phyloP scores from a whole-genome alignment of 768 basidiomycete genomes.

The Boletus reticuloceps region DNA sequence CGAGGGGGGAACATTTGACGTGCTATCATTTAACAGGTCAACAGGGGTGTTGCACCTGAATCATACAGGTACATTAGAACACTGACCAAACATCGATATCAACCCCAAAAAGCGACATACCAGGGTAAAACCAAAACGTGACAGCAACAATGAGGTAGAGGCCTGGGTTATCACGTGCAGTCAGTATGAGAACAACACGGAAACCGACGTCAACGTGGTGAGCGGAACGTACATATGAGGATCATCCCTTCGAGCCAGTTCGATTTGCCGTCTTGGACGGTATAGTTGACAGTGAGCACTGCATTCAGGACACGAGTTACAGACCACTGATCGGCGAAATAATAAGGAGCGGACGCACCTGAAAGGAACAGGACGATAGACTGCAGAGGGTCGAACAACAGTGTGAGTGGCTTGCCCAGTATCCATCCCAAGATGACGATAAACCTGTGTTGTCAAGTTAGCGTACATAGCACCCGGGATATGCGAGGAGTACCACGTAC shows the following conservation, averaged over 20 bases:
- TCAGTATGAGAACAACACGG: neutral
- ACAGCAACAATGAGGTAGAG: slow-evolving; percentile 57
- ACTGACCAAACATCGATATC: neutral
- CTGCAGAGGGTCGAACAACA: slow-evolving; percentile 88
- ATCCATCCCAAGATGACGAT: slow-evolving; percentile 82
- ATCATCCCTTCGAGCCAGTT: slow-evolving; percentile 93
- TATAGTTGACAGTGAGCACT: slow-evolving; percentile 85
- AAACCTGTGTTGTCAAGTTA: slow-evolving; percentile 41
- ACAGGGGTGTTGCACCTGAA: neutral
- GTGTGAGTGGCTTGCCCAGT: slow-evolving; percentile 71
- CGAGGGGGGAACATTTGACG: no score
- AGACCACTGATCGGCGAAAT: neutral
- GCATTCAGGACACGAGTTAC: neutral
- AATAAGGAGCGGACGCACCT: slow-evolving; percentile 15
- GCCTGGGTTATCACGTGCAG: slow-evolving; percentile 28
- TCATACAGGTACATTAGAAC: slow-evolving; percentile 2
- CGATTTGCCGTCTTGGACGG: slow-evolving; percentile 81
- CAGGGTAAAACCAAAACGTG: slow-evolving; percentile 53
- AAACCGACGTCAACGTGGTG: no score
- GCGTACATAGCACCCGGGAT: neutral
- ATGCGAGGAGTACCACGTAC: slow-evolving; percentile 27
- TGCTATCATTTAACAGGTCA: slow-evolving; percentile 5
- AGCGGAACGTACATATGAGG: slow-evolving; percentile 52
- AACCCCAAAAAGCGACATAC: slow-evolving; percentile 22
- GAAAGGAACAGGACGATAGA: slow-evolving; percentile 36